Evolutionary conservation across 768 basidiomycete genomes (phyloP).

Genomic region (Panus rudis): DNA sequence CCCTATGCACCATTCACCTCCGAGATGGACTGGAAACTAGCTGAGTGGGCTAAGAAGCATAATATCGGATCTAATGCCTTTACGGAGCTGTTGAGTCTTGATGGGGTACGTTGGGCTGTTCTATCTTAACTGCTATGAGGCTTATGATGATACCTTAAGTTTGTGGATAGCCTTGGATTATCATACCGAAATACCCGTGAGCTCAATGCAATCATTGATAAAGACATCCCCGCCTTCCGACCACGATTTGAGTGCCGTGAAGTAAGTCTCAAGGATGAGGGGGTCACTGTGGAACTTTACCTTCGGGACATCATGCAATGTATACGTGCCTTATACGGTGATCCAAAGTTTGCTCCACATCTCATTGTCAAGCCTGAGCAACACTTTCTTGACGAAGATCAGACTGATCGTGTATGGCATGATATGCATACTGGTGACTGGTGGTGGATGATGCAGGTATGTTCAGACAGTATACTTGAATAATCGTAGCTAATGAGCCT

Average conservation of each 20-base stretch:
- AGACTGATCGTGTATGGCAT: conserved; percentile 23
- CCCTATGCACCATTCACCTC: conserved; percentile 27
- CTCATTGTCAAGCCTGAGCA: conserved; percentile 30
- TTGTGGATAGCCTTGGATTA: conserved; percentile 21
- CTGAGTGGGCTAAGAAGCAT: conserved; percentile 31
- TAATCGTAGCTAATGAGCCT: neutral
- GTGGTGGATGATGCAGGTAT: conserved; percentile 46
- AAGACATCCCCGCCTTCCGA: conserved; percentile 16
- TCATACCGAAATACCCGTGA: conserved; percentile 26
- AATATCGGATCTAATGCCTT: conserved; percentile 31
- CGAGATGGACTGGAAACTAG: conserved; percentile 33
- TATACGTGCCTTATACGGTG: conserved; percentile 26
- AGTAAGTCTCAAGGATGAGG: conserved; percentile 12
- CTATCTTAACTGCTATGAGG: neutral
- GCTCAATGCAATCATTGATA: conserved; percentile 30
- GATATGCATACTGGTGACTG: conserved; percentile 44
- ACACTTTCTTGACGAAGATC: conserved; percentile 27
- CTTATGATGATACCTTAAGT: conserved; percentile 1
- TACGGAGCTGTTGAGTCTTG: conserved; percentile 31
- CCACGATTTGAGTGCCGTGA: conserved; percentile 23
- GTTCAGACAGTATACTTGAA: neutral
- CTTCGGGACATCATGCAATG: conserved; percentile 31
- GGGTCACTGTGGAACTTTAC: conserved; percentile 27
- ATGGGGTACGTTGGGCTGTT: conserved; percentile 32
- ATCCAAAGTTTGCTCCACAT: conserved; percentile 25